Conservation (phyloP, 2,329 filamentous ascomycete species). For the Colletotrichum endophyticum region DNA sequence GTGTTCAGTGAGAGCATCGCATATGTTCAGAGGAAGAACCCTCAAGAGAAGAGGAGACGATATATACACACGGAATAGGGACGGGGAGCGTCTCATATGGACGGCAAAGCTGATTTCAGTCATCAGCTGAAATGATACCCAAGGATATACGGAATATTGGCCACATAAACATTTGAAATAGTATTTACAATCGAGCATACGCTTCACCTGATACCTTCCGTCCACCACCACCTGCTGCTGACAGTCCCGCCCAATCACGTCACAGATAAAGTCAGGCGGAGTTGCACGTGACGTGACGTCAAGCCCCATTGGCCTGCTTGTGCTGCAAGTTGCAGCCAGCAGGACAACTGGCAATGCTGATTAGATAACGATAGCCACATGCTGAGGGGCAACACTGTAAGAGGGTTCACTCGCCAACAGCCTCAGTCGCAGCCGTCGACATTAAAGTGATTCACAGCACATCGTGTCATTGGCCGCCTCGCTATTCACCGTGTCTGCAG, state of each 20-base stretch:
- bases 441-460: not conserved
- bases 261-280: not conserved
- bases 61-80: not conserved
- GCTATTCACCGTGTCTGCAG: not conserved
- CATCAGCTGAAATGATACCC: not conserved
- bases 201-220: not conserved
- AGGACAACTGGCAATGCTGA: not conserved
- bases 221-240: not conserved
- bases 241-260: not conserved
- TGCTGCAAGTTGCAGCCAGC: not conserved
- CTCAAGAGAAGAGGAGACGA: not conserved
- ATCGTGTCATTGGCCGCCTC: not conserved
- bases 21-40: not conserved
- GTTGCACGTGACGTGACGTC: slow-evolving; percentile 17
- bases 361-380: slow-evolving; percentile 1
- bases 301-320: slow-evolving; percentile 7
- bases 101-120: not conserved
- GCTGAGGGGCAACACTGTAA: not conserved
- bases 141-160: not conserved
- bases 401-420: not conserved
- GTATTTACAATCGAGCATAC: not conserved
- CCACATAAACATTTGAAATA: not conserved
- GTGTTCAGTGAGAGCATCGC: not conserved
- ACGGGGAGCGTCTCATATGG: not conserved
- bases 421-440: not conserved